phyloP scores from a whole-genome alignment of 2,329 filamentous ascomycete species.

The Mycosphaerella arachidis region DNA sequence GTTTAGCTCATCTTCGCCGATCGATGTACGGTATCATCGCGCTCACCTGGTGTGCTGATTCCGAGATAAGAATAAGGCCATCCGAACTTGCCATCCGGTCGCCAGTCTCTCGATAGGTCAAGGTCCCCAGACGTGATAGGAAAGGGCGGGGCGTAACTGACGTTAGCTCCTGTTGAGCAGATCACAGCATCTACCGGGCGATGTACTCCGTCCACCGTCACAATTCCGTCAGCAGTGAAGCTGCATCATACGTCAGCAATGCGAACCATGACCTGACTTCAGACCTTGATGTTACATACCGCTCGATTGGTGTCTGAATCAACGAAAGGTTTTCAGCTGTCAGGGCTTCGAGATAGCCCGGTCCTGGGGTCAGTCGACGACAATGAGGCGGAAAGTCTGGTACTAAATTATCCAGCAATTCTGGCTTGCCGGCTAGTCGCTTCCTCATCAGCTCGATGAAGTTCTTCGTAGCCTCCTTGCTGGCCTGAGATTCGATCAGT shows the following conservation, averaged over 20 bases:
- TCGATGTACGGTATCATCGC: background rate
- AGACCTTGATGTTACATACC: conserved; percentile 6
- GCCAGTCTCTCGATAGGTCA: conserved; percentile 28
- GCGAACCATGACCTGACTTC: background rate
- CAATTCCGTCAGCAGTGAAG: conserved; percentile 38
- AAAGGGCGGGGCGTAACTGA: conserved; percentile 33
- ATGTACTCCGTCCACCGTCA: conserved; percentile 37
- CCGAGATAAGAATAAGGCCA: conserved; percentile 29
- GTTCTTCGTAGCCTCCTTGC: conserved; percentile 31
- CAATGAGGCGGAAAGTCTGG: conserved; percentile 46
- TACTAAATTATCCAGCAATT: conserved; percentile 39
- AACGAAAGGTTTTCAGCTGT: conserved; percentile 44
- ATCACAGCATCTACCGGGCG: conserved; percentile 40
- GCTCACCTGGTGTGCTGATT: conserved; percentile 17
- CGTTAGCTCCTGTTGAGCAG: conserved; percentile 41
- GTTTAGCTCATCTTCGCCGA: background rate
- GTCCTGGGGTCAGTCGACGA: conserved; percentile 40
- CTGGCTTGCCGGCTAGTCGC: conserved; percentile 33
- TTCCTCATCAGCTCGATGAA: conserved; percentile 40
- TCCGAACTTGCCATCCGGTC: conserved; percentile 34
- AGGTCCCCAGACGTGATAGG: conserved; percentile 25
- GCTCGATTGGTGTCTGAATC: conserved; percentile 39
- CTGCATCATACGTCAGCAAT: conserved; percentile 10
- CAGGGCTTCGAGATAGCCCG: conserved; percentile 48
- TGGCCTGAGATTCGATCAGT: conserved; percentile 36